Conservation (phyloP, 257 asterid genomes). For the Fraxinus pennsylvanica region DNA sequence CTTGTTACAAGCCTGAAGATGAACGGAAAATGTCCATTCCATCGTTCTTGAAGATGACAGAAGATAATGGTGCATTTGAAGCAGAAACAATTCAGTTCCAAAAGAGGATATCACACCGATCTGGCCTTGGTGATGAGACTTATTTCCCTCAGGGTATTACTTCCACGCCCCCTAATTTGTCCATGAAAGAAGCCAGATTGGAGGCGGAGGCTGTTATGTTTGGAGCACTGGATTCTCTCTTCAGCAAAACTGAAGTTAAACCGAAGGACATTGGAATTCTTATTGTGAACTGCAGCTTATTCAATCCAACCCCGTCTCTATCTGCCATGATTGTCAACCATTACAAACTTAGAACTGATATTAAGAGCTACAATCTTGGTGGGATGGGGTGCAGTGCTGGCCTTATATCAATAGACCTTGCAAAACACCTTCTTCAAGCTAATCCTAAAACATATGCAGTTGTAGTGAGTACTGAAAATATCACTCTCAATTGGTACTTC, state of each 20-base stretch:
- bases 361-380: conserved; percentile 46
- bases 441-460: conserved; percentile 46
- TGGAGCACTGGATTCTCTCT: conserved; percentile 50
- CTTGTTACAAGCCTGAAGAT: conserved; percentile 58
- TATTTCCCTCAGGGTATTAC: conserved; percentile 39
- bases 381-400: conserved; percentile 75
- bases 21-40: conserved; percentile 39
- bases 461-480: conserved; percentile 60
- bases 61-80: conserved; percentile 29
- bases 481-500: conserved; percentile 43
- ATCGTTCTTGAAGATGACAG: conserved; percentile 41
- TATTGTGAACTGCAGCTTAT: conserved; percentile 54
- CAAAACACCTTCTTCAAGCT: conserved; percentile 45
- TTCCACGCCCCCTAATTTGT: conserved; percentile 34
- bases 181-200: conserved; percentile 39
- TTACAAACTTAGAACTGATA: conserved; percentile 46
- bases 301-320: conserved; percentile 52
- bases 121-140: conserved; percentile 53
- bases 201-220: conserved; percentile 61
- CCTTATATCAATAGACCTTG: conserved; percentile 45
- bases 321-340: conserved; percentile 56
- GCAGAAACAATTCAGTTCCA: conserved; percentile 35
- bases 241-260: conserved; percentile 40
- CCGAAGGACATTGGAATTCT: conserved; percentile 53
- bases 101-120: conserved; percentile 28